A percentile compares a stretch with the other conserved stretches of the same genome.
phyloP scores from a whole-genome alignment of 352 stramenopile species.

The Globisporangium mamillatum region DNA sequence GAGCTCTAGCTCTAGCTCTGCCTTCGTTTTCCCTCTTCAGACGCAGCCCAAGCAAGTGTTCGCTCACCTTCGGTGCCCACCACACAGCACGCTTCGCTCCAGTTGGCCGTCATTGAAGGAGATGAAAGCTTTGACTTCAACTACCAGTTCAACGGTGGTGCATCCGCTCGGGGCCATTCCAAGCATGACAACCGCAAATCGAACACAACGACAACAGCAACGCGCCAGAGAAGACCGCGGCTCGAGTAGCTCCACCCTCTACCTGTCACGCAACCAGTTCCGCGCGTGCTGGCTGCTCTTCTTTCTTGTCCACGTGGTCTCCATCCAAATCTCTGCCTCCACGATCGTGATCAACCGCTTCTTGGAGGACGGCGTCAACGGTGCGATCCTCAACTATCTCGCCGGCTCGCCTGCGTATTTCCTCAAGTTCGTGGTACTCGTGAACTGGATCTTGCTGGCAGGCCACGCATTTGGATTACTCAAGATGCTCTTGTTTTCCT shows the following conservation, averaged over 20 bases:
- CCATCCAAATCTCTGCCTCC: not conserved
- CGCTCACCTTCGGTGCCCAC: not conserved
- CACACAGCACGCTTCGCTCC: not conserved
- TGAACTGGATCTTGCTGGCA: not conserved
- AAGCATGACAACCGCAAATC: not conserved
- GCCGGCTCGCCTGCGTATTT: not conserved
- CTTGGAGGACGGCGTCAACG: not conserved
- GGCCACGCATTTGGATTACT: not conserved
- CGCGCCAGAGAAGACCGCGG: not conserved
- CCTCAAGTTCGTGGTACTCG: not conserved
- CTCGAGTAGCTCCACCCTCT: not conserved
- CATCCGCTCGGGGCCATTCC: not conserved
- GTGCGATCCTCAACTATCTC: not conserved
- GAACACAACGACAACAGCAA: not conserved
- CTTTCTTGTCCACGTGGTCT: not conserved
- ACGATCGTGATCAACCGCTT: not conserved
- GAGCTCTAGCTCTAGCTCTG: not conserved
- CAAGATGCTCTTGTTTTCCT: not conserved
- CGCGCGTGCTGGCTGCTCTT: constrained; percentile 5
- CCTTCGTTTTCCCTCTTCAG: not conserved
- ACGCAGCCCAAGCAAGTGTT: not conserved
- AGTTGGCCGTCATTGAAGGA: not conserved
- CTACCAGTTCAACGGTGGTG: not conserved
- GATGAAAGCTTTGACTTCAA: not conserved
- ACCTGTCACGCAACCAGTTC: not conserved